Percentiles rank a stretch among this genome's conserved stretches.
phyloP scores from a whole-genome alignment of 139 green algal species.

The Chlorella sp. region DNA sequence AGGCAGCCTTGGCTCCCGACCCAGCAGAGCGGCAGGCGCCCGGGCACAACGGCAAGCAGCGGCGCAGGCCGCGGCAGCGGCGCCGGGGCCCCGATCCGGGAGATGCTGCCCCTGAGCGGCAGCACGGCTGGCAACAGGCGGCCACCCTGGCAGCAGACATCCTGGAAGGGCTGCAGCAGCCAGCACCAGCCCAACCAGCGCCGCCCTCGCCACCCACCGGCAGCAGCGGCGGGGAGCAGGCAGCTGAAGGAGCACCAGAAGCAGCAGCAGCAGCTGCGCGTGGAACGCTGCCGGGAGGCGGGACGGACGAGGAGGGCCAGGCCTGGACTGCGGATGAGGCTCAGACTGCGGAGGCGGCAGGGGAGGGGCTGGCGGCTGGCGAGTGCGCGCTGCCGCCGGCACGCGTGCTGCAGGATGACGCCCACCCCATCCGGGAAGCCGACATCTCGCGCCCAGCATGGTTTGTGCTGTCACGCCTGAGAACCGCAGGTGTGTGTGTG shows the following conservation, averaged over 20 bases:
- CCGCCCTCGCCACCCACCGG: too few relatives aligned
- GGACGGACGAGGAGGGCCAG: neutral
- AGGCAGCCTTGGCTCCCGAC: too few relatives aligned
- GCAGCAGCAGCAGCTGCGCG: neutral
- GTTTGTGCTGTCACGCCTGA: conserved; percentile 44
- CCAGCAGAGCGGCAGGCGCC: too few relatives aligned
- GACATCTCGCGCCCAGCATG: conserved; percentile 34
- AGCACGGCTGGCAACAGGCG: neutral
- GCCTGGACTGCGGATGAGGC: neutral
- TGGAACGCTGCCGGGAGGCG: neutral
- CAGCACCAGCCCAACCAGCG: too few relatives aligned
- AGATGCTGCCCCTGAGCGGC: neutral
- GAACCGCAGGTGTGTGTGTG: conserved; percentile 19
- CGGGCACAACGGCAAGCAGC: neutral
- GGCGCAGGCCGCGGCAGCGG: neutral
- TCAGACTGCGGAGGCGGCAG: neutral
- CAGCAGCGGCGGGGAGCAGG: neutral
- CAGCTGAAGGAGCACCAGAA: neutral
- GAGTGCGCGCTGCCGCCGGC: conserved; percentile 1
- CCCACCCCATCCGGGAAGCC: conserved; percentile 38
- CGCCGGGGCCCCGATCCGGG: neutral
- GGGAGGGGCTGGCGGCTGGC: neutral
- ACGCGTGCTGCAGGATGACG: conserved; percentile 41
- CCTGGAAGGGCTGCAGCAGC: neutral
- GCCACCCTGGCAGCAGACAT: neutral